These are phyloP conservation scores for Waltiozyma sp. DNA, from an alignment of 1,139 yeast species.

Conservation along the genomic window DNA sequence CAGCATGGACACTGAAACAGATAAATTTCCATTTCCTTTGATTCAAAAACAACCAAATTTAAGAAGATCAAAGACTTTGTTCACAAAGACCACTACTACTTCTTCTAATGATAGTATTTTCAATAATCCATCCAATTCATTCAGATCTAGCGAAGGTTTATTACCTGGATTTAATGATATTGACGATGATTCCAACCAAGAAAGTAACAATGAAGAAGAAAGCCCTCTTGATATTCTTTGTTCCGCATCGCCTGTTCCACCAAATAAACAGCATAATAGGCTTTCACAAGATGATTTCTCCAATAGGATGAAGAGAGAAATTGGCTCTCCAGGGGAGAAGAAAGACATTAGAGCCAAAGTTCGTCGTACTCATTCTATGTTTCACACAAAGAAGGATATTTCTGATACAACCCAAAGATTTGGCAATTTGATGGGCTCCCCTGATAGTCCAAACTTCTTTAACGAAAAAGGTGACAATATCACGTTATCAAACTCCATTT, in stretches of 20 bases:
- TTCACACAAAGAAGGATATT: conserved; percentile 33
- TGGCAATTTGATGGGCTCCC: conserved; percentile 15
- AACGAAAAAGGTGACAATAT: conserved; percentile 10
- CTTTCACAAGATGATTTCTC: conserved; percentile 5
- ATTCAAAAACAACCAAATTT: neutral
- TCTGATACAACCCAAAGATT: conserved; percentile 20
- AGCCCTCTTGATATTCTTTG: conserved; percentile 15
- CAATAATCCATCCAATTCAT: neutral
- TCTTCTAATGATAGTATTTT: neutral
- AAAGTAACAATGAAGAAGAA: conserved; percentile 4
- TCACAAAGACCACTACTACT: neutral
- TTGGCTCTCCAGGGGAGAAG: conserved; percentile 22
- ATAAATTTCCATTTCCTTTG: neutral
- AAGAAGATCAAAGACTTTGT: neutral
- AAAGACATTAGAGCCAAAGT: conserved; percentile 25
- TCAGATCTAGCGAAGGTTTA: neutral
- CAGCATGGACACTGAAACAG: conserved; percentile 6
- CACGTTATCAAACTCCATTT: conserved; percentile 10
- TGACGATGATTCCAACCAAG: conserved; percentile 4
- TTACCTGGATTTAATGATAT: conserved; percentile 2
- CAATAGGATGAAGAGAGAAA: conserved; percentile 16
- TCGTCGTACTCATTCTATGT: conserved; percentile 60
- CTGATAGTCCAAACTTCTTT: conserved; percentile 5
- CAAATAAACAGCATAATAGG: conserved; percentile 4
- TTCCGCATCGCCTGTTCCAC: conserved; percentile 19